phyloP scores from a whole-genome alignment of 768 basidiomycete species.

The Ramaria rubella region DNA sequence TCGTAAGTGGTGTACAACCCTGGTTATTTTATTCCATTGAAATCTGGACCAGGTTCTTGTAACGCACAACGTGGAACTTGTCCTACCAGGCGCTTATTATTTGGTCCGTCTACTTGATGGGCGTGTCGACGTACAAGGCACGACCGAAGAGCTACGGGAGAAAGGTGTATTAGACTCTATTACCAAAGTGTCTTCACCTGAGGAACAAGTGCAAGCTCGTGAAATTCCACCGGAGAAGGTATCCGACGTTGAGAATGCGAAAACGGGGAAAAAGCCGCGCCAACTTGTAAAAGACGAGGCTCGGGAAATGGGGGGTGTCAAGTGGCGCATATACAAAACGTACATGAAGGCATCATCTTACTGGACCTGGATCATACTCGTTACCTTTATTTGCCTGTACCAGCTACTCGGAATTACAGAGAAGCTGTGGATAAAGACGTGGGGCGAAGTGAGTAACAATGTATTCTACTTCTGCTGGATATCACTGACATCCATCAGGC shows the following conservation, averaged over 20 bases:
- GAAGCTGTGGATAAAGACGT: conserved; percentile 67
- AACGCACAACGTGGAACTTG: conserved; percentile 39
- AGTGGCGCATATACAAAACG: conserved; percentile 58
- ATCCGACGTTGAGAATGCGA: conserved; percentile 15
- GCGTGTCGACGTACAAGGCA: conserved; percentile 34
- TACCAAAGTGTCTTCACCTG: conserved; percentile 22
- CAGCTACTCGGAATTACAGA: conserved; percentile 50
- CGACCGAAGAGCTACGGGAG: conserved; percentile 28
- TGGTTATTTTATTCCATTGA: neutral
- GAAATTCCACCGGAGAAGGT: conserved; percentile 23
- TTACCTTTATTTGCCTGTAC: conserved; percentile 10
- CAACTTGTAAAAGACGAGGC: conserved; percentile 80
- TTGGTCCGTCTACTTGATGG: conserved; percentile 37
- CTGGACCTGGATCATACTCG: conserved; percentile 12
- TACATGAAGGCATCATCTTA: conserved; percentile 61
- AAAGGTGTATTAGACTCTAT: conserved; percentile 31
- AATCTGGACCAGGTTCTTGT: conserved; percentile 27
- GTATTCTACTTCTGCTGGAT: neutral
- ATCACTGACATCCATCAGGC: conserved; percentile 1
- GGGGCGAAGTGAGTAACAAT: conserved; percentile 25
- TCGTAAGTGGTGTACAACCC: conserved; percentile 24
- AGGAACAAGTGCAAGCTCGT: conserved; percentile 22
- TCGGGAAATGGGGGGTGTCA: conserved; percentile 72
- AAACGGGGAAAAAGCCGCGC: conserved; percentile 49
- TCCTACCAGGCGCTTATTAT: conserved; percentile 33